phyloP scores from a whole-genome alignment of 352 stramenopile genomes.

The Globisporangium cylindrosporum region DNA sequence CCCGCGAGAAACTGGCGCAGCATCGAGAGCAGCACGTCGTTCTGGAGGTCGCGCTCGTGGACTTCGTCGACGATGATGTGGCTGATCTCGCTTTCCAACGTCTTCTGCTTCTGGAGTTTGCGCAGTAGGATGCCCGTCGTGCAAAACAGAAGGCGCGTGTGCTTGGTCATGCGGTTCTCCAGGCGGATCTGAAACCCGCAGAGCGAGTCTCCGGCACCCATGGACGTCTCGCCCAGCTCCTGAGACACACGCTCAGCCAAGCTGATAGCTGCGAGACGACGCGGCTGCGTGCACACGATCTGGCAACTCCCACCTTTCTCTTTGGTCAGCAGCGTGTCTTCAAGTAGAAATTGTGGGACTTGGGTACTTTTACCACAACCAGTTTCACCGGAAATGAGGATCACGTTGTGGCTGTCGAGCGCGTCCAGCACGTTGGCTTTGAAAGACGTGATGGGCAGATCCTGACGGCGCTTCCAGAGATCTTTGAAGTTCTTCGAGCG shows the following conservation, averaged over 20 bases:
- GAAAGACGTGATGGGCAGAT: conserved; percentile 80
- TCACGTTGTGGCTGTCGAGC: conserved; percentile 81
- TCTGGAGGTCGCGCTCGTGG: conserved; percentile 94
- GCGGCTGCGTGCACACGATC: conserved; percentile 96
- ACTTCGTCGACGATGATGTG: conserved; percentile 99
- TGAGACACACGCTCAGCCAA: conserved; percentile 92
- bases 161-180: conserved; percentile 78
- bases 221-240: conserved; percentile 85
- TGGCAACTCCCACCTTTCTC: conserved; percentile 75
- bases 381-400: conserved; percentile 95
- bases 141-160: conserved; percentile 93
- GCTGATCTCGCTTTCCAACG: conserved; percentile 83
- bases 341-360: conserved; percentile 96
- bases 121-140: conserved; percentile 95
- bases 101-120: conserved; percentile 82
- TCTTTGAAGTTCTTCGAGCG: conserved; percentile 33
- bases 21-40: conserved; percentile 90
- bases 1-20: conserved; percentile 80
- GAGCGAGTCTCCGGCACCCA: conserved; percentile 58
- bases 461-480: conserved; percentile 40
- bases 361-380: conserved; percentile 95
- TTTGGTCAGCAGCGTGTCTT: conserved; percentile 77
- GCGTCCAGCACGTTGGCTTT: conserved; percentile 78
- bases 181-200: conserved; percentile 93
- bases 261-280: conserved; percentile 94